A percentile compares a stretch with the other conserved stretches of the same genome.
Conservation (phyloP, 2,329 filamentous ascomycete genomes). For the Ceratocystis cacaofunesta region DNA sequence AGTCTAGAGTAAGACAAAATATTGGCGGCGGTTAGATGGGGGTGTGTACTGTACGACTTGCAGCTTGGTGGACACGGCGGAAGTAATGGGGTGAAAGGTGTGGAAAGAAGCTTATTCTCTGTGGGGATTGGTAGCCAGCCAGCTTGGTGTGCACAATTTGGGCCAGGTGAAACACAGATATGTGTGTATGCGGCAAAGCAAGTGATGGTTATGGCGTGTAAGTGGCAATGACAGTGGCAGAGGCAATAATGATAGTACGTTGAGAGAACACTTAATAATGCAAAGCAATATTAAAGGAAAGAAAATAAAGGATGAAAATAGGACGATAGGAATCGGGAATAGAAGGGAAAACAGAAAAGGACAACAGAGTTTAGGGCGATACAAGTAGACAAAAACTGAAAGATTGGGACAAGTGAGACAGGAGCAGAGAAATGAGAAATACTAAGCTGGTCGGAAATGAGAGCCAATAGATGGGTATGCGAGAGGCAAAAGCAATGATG, state of each 20-base stretch:
- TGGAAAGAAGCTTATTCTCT: not conserved
- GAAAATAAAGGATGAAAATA: not conserved
- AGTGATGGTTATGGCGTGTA: not conserved
- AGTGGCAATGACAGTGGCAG: not conserved
- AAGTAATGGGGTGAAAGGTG: not conserved
- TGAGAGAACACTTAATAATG: not conserved
- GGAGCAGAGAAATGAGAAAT: constrained; percentile 4
- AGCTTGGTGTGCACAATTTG: not conserved
- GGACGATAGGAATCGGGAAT: not conserved
- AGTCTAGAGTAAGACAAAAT: not conserved
- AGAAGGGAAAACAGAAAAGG: not conserved
- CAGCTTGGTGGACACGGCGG: not conserved
- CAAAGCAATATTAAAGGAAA: not conserved
- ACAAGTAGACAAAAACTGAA: not conserved
- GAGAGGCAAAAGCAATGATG: too few relatives aligned
- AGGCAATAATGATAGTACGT: not conserved
- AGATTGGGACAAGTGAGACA: not conserved
- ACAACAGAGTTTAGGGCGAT: not conserved
- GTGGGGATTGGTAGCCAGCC: not conserved
- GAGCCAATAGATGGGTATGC: not conserved
- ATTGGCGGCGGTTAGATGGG: not conserved
- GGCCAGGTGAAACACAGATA: constrained; percentile 1
- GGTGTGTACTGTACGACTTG: not conserved
- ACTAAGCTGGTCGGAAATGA: not conserved
- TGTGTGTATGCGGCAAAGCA: not conserved